Conservation (phyloP, 1,284 basidiomycete species). For the Naganishia sp. region DNA sequence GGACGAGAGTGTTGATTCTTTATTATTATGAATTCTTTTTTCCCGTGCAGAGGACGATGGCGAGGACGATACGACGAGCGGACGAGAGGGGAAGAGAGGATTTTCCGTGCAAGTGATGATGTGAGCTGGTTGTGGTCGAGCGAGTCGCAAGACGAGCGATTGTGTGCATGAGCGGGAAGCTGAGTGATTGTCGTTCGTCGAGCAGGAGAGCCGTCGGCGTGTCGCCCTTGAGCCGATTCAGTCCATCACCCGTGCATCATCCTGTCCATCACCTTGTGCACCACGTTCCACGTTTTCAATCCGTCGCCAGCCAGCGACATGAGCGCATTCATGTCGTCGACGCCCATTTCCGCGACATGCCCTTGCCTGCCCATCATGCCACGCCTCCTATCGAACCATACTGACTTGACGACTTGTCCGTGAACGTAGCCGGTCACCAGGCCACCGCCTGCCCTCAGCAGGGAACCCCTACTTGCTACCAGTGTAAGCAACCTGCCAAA, state of each 20-base stretch:
- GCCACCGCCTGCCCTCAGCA: constrained; percentile 37
- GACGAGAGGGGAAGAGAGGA: not conserved
- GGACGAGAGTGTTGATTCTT: constrained; percentile 16
- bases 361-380: constrained; percentile 6
- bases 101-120: not conserved
- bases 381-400: not conserved
- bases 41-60: constrained; percentile 13
- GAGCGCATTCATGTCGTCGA: not conserved
- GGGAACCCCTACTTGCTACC: constrained; percentile 40
- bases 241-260: not conserved
- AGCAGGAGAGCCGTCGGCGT: not conserved
- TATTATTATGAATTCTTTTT: constrained; percentile 19
- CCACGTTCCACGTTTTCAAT: not conserved
- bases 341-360: not conserved
- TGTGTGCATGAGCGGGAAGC: constrained; percentile 8
- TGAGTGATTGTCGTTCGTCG: constrained; percentile 19
- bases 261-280: not conserved
- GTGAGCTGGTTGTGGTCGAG: constrained; percentile 25
- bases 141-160: constrained; percentile 23
- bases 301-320: no score
- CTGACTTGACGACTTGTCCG: not conserved
- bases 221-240: not conserved
- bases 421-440: constrained; percentile 30
- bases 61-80: constrained; percentile 9
- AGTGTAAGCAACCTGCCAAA: constrained; percentile 28